Evolutionary conservation across 306 rosid species (phyloP), one percentile per base, ranked within the genome.

Genomic region (Vachellia collinsii): DNA sequence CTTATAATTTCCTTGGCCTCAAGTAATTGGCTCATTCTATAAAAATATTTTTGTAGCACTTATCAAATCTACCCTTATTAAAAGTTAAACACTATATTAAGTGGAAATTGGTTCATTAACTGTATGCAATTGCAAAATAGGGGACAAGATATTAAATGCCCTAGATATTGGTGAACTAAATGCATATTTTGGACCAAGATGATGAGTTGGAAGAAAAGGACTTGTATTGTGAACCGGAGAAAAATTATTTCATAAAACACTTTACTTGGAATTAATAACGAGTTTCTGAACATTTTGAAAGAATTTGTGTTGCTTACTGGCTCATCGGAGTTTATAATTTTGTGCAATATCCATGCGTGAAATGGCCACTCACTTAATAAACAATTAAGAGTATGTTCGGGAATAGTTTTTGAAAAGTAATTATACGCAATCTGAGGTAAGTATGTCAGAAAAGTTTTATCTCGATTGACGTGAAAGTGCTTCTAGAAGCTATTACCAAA

Each of bases 321-420:
- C 38, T 64, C 67, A 58, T 72, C 66, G n/a, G 22, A 76, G 68
- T 76, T 66, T 19, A 59, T 8, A 76, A 71, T 63, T 14, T 25
- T 70, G 62, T 71, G 25, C 37, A 37, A 64, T 56, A 56, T 42
- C 69, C 39, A 51, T 69, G 66, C 47, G 62, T 59, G 42, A 39
- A 71, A 65, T 43, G 38, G 58, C 39, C 22, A 68, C 39, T 59
- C 44, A 62, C 48, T 34, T 11, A 23, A 38, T 19, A 19, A 4
- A 59, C 23, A 53, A n/a, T 29, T 6, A 37, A n/a, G n/a, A n/a
- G n/a, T n/a, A n/a, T n/a, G n/a, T n/a, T n/a, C n/a, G n/a, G n/a
- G n/a, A n/a, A n/a, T n/a, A n/a, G n/a, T n/a, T n/a, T n/a, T n/a
- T n/a, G n/a, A n/a, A n/a, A n/a, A n/a, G n/a, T n/a, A n/a, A n/a